Evolutionary conservation across 108 stramenopile genomes (phyloP), one percentile per base, ranked within the genome.

Genomic region (Pseudonitzschia multistriata): DNA sequence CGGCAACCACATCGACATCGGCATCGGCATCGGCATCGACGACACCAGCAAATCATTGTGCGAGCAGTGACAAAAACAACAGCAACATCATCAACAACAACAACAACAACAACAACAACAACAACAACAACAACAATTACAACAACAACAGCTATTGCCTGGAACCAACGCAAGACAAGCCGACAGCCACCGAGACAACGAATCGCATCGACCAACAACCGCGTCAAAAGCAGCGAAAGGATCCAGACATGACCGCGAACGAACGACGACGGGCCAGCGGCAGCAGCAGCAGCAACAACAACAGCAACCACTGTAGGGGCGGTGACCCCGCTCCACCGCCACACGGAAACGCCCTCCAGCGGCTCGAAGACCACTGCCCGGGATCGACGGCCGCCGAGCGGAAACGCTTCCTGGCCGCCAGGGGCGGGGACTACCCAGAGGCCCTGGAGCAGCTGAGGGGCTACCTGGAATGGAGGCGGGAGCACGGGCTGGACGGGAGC

Each of bases 401-500:
- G 21, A 53, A 48, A n/a, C 60, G 74, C 17, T 76, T 76, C 47
- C 47, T 69, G 29, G 10, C n/a, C 15, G 73, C 57, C 47, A 67
- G 49, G 28, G 55, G 61, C 35, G 59, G 55, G 11, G 22, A 67
- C 2, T 40, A 59, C 30, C 19, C 31, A 2, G 30, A 56, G 25
- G 66, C 49, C 40, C 47, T 15, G 19, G 66, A 42, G n/a, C 50
- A 36, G 29, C 31, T 76, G 50, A 62, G 60, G 0, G 49, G 22
- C 30, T 69, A 76, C 31, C 50, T 76, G 48, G 61, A 69, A 28
- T 76, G 74, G 74, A 50, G 74, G 28, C 55, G n/a, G 3, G 45
- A 49, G 15, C 63, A 55, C 50, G 68, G 62, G 0, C 61, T 76
- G 40, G 68, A 76, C 31, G 13, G 13, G 14, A 33, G 8, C 15